A percentile compares a stretch with the other conserved stretches of the same genome.
Evolutionary conservation across 1,284 basidiomycete species (phyloP).

Genomic region (Apiotrichum akiyoshidainum): DNA sequence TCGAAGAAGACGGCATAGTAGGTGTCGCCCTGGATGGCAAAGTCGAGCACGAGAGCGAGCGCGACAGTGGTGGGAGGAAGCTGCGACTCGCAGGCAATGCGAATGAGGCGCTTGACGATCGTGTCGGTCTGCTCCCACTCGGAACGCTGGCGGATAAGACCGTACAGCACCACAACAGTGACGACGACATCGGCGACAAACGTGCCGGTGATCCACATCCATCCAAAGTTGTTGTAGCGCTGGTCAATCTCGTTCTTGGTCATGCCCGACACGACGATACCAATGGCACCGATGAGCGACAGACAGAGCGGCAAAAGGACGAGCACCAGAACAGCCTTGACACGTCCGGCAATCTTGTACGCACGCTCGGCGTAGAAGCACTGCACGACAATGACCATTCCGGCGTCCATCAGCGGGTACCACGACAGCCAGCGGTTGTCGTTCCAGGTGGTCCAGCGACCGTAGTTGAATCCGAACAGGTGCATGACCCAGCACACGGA

Average conservation of each 20-base stretch:
- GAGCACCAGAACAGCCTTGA: conserved; percentile 5
- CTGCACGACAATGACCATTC: conserved; percentile 14
- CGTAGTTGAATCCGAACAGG: conserved; percentile 19
- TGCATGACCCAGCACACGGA: conserved; percentile 12
- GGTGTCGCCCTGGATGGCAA: conserved; percentile 21
- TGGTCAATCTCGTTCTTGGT: neutral
- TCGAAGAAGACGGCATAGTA: conserved; percentile 30
- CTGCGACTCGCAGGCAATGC: conserved; percentile 31
- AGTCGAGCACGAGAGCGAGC: conserved; percentile 26
- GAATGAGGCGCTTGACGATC: conserved; percentile 22
- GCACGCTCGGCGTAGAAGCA: conserved; percentile 23
- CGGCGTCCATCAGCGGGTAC: conserved; percentile 16
- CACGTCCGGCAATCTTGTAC: conserved; percentile 15
- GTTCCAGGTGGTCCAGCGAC: conserved; percentile 7
- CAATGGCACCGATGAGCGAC: conserved; percentile 13
- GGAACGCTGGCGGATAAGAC: conserved; percentile 26
- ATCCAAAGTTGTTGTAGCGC: conserved; percentile 11
- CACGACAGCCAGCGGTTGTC: conserved; percentile 17
- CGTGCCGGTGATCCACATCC: conserved; percentile 13
- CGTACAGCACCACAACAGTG: conserved; percentile 21
- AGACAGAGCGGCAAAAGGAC: conserved; percentile 5
- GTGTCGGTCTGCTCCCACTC: conserved; percentile 32
- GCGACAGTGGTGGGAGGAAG: conserved; percentile 26
- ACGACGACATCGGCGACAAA: conserved; percentile 17
- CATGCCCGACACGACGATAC: conserved; percentile 4